A percentile compares a stretch with the other conserved stretches of the same genome.
Evolutionary conservation across 2,329 filamentous ascomycete genomes (phyloP).

Genomic region (Lachnellula hyalina): DNA sequence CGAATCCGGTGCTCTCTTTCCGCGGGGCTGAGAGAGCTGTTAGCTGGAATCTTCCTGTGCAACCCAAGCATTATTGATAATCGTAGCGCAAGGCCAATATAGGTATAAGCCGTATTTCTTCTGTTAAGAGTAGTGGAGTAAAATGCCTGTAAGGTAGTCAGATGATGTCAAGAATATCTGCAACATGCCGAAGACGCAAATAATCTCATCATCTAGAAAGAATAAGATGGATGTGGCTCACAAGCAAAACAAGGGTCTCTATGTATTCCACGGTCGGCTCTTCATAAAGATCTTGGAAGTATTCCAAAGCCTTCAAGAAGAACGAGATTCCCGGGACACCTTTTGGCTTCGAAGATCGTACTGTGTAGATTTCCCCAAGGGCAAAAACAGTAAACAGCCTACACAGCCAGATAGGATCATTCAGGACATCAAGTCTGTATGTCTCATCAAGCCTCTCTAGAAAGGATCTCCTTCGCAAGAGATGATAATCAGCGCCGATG

Average conservation of each 20-base stretch:
- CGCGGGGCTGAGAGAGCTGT: constrained; percentile 31
- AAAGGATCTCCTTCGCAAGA: constrained; percentile 33
- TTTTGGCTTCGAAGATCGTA: constrained; percentile 29
- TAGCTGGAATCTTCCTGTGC: constrained; percentile 37
- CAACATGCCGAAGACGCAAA: too few species aligned
- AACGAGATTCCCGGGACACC: constrained; percentile 39
- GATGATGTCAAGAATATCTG: constrained; percentile 7
- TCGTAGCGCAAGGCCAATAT: constrained; percentile 35
- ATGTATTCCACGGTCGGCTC: constrained; percentile 40
- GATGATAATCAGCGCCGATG: constrained; percentile 34
- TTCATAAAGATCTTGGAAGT: constrained; percentile 39
- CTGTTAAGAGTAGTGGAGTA: constrained; percentile 34
- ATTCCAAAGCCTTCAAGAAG: constrained; percentile 36
- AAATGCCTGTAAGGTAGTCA: constrained; percentile 25
- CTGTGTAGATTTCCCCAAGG: constrained; percentile 41
- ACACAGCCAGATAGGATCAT: constrained; percentile 34
- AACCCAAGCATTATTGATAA: constrained; percentile 39
- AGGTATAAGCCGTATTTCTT: constrained; percentile 30
- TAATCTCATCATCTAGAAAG: background rate
- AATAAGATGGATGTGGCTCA: constrained; percentile 16
- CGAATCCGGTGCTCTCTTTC: constrained; percentile 37
- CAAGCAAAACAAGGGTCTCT: constrained; percentile 37
- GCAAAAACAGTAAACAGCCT: constrained; percentile 42
- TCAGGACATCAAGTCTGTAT: constrained; percentile 31
- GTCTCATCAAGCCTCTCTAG: constrained; percentile 35